Percentiles rank a stretch among this genome's conserved stretches.
Evolutionary conservation across 2,329 filamentous ascomycete genomes (phyloP).

Genomic region (Diaporthe vaccinii): DNA sequence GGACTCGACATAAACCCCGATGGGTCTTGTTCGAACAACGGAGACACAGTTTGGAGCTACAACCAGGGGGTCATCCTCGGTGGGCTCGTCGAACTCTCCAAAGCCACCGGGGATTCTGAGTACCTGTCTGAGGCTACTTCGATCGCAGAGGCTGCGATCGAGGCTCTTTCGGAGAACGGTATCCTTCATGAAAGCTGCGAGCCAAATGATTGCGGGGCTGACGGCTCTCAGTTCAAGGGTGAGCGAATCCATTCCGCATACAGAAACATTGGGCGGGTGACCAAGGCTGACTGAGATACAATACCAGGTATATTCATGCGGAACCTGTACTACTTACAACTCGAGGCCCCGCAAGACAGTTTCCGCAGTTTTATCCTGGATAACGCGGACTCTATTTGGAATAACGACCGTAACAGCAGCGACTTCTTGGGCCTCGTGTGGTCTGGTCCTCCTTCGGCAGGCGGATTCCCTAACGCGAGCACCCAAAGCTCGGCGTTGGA

Average conservation of each 20-base stretch:
- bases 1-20: slow-evolving; percentile 59
- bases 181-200: slow-evolving; percentile 70
- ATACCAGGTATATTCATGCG: slow-evolving; percentile 69
- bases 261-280: neutral
- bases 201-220: slow-evolving; percentile 54
- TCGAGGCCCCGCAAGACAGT: slow-evolving; percentile 60
- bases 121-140: slow-evolving; percentile 57
- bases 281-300: neutral
- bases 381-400: slow-evolving; percentile 78
- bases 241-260: neutral
- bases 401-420: slow-evolving; percentile 62
- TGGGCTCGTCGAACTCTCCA: slow-evolving; percentile 64
- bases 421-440: slow-evolving; percentile 73
- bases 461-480: slow-evolving; percentile 63
- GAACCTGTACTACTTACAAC: slow-evolving; percentile 70
- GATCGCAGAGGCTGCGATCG: slow-evolving; percentile 67
- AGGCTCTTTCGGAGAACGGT: slow-evolving; percentile 56
- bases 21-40: slow-evolving; percentile 63
- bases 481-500: slow-evolving; percentile 77
- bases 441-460: slow-evolving; percentile 66
- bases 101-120: slow-evolving; percentile 56
- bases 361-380: slow-evolving; percentile 68
- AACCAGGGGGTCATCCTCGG: slow-evolving; percentile 70
- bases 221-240: slow-evolving; percentile 76
- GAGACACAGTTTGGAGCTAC: slow-evolving; percentile 63